phyloP scores from a whole-genome alignment of 75 land plant genomes.

The Ceratopteris richardii region DNA sequence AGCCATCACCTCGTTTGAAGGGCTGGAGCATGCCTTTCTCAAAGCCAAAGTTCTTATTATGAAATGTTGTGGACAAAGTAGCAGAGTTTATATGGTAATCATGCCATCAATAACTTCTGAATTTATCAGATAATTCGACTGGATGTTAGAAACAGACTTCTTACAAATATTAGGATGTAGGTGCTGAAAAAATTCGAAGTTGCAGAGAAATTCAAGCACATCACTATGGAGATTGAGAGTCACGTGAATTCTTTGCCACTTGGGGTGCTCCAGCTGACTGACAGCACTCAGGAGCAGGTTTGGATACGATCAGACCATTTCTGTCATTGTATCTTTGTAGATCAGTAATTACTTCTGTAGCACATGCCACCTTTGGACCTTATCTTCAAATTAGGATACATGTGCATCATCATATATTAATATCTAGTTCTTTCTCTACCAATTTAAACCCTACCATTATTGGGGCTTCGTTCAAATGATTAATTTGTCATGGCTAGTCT shows the following conservation, averaged over 20 bases:
- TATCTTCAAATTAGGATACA: too few species aligned
- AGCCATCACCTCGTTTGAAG: constrained; percentile 4
- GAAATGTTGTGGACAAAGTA: constrained; percentile 9
- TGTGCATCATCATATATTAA: too few species aligned
- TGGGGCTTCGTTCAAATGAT: too few species aligned
- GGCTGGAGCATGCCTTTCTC: constrained; percentile 6
- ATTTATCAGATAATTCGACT: background rate
- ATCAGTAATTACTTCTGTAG: too few species aligned
- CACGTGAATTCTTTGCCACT: constrained; percentile 21
- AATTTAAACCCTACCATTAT: too few species aligned
- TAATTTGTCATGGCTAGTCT: too few species aligned
- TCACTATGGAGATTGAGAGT: constrained; percentile 19
- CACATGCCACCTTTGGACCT: too few species aligned
- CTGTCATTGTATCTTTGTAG: background rate
- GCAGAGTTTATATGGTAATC: constrained; percentile 17
- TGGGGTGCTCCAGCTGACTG: constrained; percentile 24
- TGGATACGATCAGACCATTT: background rate
- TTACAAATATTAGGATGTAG: constrained; percentile 11
- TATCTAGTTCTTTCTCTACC: too few species aligned
- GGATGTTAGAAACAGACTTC: background rate
- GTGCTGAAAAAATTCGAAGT: constrained; percentile 13
- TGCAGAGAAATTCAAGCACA: constrained; percentile 20
- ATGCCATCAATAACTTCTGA: background rate
- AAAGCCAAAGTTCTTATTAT: constrained; percentile 14
- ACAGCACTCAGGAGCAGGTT: constrained; percentile 27